Evolutionary conservation across 208 protist species (phyloP), one percentile per base, ranked within the genome.

Genomic region (Trypanosoma platydactyli): DNA sequence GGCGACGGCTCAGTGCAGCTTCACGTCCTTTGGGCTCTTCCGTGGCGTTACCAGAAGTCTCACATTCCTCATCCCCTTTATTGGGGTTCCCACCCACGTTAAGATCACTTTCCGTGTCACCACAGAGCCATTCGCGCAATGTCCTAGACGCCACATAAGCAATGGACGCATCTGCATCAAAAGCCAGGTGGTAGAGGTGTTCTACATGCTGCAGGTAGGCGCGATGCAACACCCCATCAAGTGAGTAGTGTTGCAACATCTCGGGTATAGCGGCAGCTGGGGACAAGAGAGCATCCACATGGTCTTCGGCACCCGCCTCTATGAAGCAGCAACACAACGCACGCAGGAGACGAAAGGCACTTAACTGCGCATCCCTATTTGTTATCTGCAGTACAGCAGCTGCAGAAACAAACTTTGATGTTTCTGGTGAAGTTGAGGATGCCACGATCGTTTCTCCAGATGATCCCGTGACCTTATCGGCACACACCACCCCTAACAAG

Each of bases 251-350:
- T 25, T 72, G 56, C 38, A 80, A 25, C 53, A 55, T 50, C 40
- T 42, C 35, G 22, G 67, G 61, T 7, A 65, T 66, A 0, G 33
- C 58, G 1, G 40, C 52, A 45, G 67, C 59, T 7, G 69, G 55
- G 18, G 40, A 68, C 7, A 75, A 49, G 0, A 75, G 48, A 6
- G 69, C 29, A 42, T 77, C 66, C 40, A 81, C 56, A n/a, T 42
- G 40, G 30, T 55, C 48, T 20, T 72, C 68, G 1, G 45, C 64
- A 13, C 70, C 76, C 12, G 64, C 71, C 59, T 77, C 70, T 29
- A 81, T 62, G 56, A 81, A 81, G 52, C 76, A 81, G 65, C 68
- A 81, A 40, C 61, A 81, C 29, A 81, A 42, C 30, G 60, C 52
- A 24, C 76, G 71, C 18, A 81, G 48, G 22, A 81, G 20, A 25